phyloP scores from a whole-genome alignment of 768 basidiomycete genomes.

The Phlebiopsis flavidoalba region DNA sequence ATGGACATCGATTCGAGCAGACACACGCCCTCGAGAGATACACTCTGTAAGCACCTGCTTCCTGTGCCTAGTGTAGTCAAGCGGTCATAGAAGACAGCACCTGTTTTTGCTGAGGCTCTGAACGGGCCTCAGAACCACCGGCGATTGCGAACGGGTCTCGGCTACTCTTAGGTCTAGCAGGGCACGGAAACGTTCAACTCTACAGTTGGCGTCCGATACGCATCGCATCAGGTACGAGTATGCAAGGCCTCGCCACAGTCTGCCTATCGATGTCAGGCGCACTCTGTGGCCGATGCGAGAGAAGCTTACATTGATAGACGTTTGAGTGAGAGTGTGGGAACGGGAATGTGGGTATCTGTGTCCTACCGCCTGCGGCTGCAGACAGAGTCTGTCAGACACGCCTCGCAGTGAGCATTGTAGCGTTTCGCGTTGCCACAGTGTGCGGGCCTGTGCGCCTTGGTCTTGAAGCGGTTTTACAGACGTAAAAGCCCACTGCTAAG shows the following conservation, averaged over 20 bases:
- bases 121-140: not conserved
- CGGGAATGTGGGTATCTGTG: not conserved
- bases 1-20: not conserved
- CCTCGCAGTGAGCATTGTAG: too few relatives aligned
- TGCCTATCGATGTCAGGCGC: constrained; percentile 1
- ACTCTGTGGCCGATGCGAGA: not conserved
- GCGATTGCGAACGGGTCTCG: not conserved
- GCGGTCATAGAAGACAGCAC: not conserved
- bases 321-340: not conserved
- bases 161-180: not conserved
- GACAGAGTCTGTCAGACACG: too few relatives aligned
- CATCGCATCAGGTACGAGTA: constrained; percentile 1
- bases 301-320: constrained; percentile 3
- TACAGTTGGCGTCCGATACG: constrained; percentile 1
- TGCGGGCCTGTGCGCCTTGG: too few relatives aligned
- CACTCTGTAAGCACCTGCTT: not conserved
- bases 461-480: too few relatives aligned
- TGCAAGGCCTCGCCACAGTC: not conserved
- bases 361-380: too few relatives aligned
- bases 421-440: too few relatives aligned
- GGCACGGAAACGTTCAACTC: not conserved
- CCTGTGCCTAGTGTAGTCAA: not conserved
- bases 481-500: too few relatives aligned
- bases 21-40: not conserved
- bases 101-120: not conserved